Evolutionary conservation across 768 basidiomycete species (phyloP).

Genomic region (Leccinum variicolor): DNA sequence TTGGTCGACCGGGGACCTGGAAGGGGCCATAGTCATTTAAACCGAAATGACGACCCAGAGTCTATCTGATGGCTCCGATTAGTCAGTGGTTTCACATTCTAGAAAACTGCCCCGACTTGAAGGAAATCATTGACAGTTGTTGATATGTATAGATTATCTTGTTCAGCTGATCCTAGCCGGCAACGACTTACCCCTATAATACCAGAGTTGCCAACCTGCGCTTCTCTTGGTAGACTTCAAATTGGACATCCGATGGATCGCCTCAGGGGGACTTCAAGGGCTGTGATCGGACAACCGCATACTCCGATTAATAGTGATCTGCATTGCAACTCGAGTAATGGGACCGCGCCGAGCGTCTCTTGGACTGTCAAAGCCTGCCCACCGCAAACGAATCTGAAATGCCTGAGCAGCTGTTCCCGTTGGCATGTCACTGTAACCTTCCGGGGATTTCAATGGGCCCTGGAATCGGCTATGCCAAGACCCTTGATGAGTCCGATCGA

Average conservation of each 20-base stretch:
- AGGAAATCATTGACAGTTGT: neutral
- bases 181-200: neutral
- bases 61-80: constrained; percentile 3
- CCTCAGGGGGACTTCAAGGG: neutral
- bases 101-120: neutral
- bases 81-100: neutral
- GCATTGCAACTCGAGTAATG: neutral
- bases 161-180: neutral
- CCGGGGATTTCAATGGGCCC: neutral
- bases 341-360: neutral
- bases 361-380: neutral
- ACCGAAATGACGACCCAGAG: neutral
- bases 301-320: neutral
- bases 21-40: neutral
- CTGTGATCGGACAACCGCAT: neutral
- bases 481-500: neutral
- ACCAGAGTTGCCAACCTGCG: neutral
- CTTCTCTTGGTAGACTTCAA: neutral
- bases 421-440: neutral
- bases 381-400: neutral
- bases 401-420: neutral
- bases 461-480: neutral
- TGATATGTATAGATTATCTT: constrained; percentile 1
- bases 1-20: constrained; percentile 1
- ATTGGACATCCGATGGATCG: neutral